A percentile compares a stretch with the other conserved stretches of the same genome.
Evolutionary conservation across 768 basidiomycete genomes (phyloP).

Genomic region (Boletus edulis): DNA sequence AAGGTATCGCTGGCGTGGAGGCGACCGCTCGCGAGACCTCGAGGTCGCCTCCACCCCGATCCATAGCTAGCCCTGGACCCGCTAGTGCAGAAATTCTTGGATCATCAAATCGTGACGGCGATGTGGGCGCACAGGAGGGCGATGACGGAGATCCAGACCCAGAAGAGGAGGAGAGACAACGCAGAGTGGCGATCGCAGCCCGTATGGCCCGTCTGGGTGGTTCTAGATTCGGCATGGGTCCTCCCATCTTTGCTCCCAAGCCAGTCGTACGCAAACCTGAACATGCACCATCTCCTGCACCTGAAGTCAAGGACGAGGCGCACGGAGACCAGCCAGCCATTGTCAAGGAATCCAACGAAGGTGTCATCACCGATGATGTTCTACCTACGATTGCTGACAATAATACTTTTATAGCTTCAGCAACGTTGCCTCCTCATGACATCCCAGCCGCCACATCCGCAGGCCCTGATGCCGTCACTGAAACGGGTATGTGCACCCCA

Average conservation of each 20-base stretch:
- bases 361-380: slow-evolving; percentile 6
- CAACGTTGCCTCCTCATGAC: slow-evolving; percentile 15
- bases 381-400: slow-evolving; percentile 7
- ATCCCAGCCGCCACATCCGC: neutral
- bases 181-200: slow-evolving; percentile 85
- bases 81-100: slow-evolving; percentile 5
- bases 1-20: slow-evolving; percentile 9
- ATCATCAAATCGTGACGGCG: slow-evolving; percentile 27
- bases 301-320: slow-evolving; percentile 24
- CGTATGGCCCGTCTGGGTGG: slow-evolving; percentile 93
- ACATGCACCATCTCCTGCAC: slow-evolving; percentile 1
- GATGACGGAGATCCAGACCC: slow-evolving; percentile 40
- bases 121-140: slow-evolving; percentile 20
- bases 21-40: slow-evolving; percentile 26
- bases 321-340: slow-evolving; percentile 4
- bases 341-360: slow-evolving; percentile 15
- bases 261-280: slow-evolving; percentile 38
- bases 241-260: slow-evolving; percentile 65
- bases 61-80: slow-evolving; percentile 7
- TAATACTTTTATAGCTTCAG: slow-evolving; percentile 4
- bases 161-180: slow-evolving; percentile 68
- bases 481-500: slow-evolving; percentile 16
- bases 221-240: slow-evolving; percentile 75
- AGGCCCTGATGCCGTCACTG: slow-evolving; percentile 2
- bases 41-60: slow-evolving; percentile 36